Evolutionary conservation across 805 yeast genomes (phyloP).

Genomic region (Candida sonorensis): DNA sequence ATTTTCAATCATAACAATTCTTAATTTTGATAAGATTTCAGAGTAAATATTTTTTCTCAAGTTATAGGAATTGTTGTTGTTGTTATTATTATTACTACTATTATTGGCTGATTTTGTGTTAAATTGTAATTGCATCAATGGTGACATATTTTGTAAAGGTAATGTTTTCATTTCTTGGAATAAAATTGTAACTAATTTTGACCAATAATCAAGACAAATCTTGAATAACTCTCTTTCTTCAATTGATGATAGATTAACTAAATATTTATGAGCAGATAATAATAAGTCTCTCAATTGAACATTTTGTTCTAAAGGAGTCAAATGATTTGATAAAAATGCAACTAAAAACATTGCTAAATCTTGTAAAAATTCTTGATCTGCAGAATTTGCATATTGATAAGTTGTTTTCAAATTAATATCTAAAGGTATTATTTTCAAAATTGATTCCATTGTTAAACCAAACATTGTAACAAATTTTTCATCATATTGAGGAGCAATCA

Average conservation of each 20-base stretch:
- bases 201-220: slow-evolving; percentile 94
- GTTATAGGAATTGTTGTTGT: no score
- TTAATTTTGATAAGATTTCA: slow-evolving; percentile 70
- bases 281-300: slow-evolving; percentile 46
- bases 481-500: slow-evolving; percentile 49
- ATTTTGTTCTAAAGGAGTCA: slow-evolving; percentile 54
- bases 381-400: slow-evolving; percentile 67
- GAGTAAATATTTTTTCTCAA: slow-evolving; percentile 81
- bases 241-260: slow-evolving; percentile 78
- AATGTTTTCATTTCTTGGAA: slow-evolving; percentile 80
- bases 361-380: slow-evolving; percentile 90
- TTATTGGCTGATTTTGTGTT: no score
- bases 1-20: slow-evolving; percentile 91
- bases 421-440: slow-evolving; percentile 63
- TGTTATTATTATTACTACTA: no score
- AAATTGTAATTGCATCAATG: slow-evolving; percentile 62
- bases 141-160: slow-evolving; percentile 66
- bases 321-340: slow-evolving; percentile 74
- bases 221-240: slow-evolving; percentile 96
- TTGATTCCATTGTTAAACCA: slow-evolving; percentile 63
- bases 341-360: slow-evolving; percentile 91
- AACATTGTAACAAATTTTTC: slow-evolving; percentile 63
- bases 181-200: slow-evolving; percentile 71
- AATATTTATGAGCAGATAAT: slow-evolving; percentile 67
- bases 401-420: slow-evolving; percentile 63